Base-by-base conservation (phyloP, 2,329 filamentous ascomycete species). In the Fusarium goolgardi region DNA sequence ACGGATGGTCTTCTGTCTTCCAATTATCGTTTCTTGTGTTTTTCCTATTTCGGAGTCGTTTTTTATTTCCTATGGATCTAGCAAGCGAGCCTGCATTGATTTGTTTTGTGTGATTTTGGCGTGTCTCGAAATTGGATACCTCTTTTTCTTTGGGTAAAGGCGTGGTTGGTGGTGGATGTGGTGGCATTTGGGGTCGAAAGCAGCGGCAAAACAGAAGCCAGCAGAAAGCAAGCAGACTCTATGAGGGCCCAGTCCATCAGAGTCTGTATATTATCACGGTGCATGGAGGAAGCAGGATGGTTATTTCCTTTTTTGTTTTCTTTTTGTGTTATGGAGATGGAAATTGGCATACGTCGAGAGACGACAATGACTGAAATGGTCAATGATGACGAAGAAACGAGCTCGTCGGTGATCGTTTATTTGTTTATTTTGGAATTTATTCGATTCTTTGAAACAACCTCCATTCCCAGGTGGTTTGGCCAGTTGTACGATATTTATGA, bases 61-160 rank as follows among this genome's bases (percentile, higher is more conserved):
- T 70, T 68, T 71, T 65, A 73, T 75, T 75, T 74, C 70, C 69
- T 75, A 71, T 71, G 74, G 76, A 76, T 76, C 70, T 75, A 78
- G 75, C 76, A 74, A 78, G 76, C 75, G 74, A 77, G 75, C 75
- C 72, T 71, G 73, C 67, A 71, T 75, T 76, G 73, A 74, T 74
- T 75, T 74, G 35, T 59, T 64, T 72, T 73, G 71, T 71, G 55
- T 76, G 75, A 77, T 77, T 74, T 72, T 60, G 72, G 57, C 54
- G 72, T 75, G 63, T 72, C 55, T 74, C 57, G 63, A 71, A 71
- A 68, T 67, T 68, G 65, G 65, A 65, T 73, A 73, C 63, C 60
- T 73, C 39, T 70, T 59, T 57, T 57, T 59, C 59, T 65, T 55
- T 68, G 56, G 64, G 67, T 62, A 34, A 63, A 46, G 69, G 71